phyloP scores from a whole-genome alignment of 805 yeast genomes.

The Yarrowia hollandica region DNA sequence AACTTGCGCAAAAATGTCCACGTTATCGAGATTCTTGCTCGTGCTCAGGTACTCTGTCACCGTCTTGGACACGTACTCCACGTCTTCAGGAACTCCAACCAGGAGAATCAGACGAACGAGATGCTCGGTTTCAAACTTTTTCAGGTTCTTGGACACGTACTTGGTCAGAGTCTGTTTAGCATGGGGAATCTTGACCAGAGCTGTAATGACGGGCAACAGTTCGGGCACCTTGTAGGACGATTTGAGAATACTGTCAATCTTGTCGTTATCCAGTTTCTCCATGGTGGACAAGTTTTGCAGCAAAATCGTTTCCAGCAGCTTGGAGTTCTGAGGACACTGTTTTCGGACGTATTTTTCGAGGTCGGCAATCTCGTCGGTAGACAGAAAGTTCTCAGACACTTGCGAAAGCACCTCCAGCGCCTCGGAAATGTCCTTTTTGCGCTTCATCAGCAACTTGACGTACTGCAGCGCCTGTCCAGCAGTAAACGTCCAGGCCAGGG shows the following conservation, averaged over 20 bases:
- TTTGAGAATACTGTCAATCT: background rate
- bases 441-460: slow-evolving; percentile 1
- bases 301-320: background rate
- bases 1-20: slow-evolving; percentile 2
- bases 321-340: slow-evolving; percentile 9
- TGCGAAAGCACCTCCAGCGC: background rate
- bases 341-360: slow-evolving; percentile 14
- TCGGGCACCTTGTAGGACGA: slow-evolving; percentile 9
- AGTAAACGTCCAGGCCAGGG: slow-evolving; percentile 1
- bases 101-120: background rate
- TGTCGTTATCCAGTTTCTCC: slow-evolving; percentile 1
- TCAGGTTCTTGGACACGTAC: background rate
- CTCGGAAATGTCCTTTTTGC: background rate
- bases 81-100: background rate
- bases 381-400: background rate
- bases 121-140: background rate
- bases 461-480: slow-evolving; percentile 1
- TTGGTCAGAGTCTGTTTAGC: background rate
- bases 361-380: background rate
- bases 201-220: background rate
- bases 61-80: background rate
- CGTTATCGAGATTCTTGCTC: background rate
- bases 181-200: background rate
- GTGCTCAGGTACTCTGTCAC: background rate
- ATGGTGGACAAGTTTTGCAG: background rate